Evolutionary conservation across 768 basidiomycete species (phyloP).

Genomic region (Tulasnella sp.): DNA sequence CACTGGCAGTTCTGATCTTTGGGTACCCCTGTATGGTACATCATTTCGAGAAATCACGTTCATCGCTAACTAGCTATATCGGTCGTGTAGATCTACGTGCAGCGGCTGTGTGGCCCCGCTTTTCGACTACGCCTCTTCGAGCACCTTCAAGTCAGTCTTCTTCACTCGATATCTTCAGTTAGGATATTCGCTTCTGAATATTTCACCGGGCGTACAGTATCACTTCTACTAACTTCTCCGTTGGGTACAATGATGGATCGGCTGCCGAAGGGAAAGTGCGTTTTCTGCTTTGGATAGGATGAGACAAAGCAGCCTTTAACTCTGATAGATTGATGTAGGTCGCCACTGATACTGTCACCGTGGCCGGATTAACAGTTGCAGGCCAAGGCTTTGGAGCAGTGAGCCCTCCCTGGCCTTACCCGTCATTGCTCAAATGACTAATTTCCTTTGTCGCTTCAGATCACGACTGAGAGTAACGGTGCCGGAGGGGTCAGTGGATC

Average conservation of each 20-base stretch:
- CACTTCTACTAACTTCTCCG: background rate
- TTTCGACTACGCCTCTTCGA: background rate
- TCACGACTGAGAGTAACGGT: background rate
- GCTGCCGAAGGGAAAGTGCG: background rate
- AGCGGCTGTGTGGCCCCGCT: background rate
- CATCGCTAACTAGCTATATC: too few relatives aligned
- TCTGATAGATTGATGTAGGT: background rate
- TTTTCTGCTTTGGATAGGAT: too few relatives aligned
- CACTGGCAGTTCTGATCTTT: conserved; percentile 17
- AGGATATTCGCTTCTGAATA: background rate
- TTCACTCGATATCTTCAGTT: background rate
- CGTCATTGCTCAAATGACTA: too few relatives aligned
- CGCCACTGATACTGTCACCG: conserved; percentile 7
- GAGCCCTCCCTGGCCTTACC: too few relatives aligned
- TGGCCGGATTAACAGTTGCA: conserved; percentile 6
- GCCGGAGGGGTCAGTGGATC: background rate
- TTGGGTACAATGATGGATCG: background rate
- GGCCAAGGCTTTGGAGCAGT: conserved; percentile 3
- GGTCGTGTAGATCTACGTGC: too few relatives aligned
- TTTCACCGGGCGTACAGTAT: too few relatives aligned
- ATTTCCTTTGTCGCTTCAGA: too few relatives aligned
- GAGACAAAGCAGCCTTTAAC: background rate
- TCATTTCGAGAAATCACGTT: too few relatives aligned
- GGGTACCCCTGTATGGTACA: background rate
- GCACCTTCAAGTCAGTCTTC: background rate